Percentiles rank a stretch among this genome's conserved stretches.
phyloP scores from a whole-genome alignment of 345 rosid genomes.

The Turnera subulata region DNA sequence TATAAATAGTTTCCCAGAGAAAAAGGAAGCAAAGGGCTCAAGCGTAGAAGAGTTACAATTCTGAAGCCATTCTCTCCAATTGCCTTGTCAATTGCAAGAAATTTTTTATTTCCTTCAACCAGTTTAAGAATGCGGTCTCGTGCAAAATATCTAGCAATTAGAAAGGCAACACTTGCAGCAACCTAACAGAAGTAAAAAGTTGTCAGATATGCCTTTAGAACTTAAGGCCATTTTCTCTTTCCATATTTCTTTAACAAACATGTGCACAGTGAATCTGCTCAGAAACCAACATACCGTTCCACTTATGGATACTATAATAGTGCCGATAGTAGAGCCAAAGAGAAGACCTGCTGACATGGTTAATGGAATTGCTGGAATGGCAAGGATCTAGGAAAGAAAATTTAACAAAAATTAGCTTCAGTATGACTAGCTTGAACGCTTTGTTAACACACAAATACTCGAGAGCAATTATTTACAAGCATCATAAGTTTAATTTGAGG shows the following conservation, averaged over 20 bases:
- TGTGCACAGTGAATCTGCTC: no score
- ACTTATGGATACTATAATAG: slow-evolving; percentile 93
- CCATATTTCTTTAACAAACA: neutral
- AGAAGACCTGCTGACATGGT: slow-evolving; percentile 99
- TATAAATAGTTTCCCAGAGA: slow-evolving; percentile 92
- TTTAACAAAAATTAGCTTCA: neutral
- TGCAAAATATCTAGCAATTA: slow-evolving; percentile 96
- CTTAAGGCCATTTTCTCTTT: neutral
- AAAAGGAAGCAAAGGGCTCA: slow-evolving; percentile 97
- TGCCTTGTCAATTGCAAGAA: slow-evolving; percentile 95
- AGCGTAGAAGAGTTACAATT: slow-evolving; percentile 86
- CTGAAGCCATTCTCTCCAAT: slow-evolving; percentile 93
- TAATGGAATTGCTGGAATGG: slow-evolving; percentile 92
- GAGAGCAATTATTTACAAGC: no score
- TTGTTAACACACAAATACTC: neutral
- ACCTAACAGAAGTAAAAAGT: slow-evolving; percentile 44
- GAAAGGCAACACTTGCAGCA: slow-evolving; percentile 89
- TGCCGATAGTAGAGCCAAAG: slow-evolving; percentile 80
- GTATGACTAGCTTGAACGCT: neutral
- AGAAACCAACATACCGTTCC: slow-evolving; percentile 66
- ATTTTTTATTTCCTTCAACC: slow-evolving; percentile 92
- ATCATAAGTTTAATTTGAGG: neutral
- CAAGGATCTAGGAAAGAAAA: slow-evolving; percentile 56
- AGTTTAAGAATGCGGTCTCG: slow-evolving; percentile 89
- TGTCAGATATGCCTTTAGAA: slow-evolving; percentile 15